A percentile compares a stretch with the other conserved stretches of the same genome.
These are phyloP conservation scores for Fusarium sp. DNA, from an alignment of 2,329 filamentous ascomycete species.

Conservation along the genomic window DNA sequence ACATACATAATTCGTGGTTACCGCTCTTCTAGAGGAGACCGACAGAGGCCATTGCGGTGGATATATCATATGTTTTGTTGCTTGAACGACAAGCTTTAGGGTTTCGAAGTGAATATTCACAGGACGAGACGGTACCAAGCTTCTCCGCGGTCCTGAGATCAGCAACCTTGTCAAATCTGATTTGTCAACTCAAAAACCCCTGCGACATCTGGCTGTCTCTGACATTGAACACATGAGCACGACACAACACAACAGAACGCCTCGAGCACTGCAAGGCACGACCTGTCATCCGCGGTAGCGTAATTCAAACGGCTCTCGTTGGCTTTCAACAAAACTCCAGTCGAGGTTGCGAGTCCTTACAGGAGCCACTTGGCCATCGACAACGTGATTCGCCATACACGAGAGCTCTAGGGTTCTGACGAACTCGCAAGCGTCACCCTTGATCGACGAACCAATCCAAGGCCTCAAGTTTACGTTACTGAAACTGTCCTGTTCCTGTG, in stretches of 20 bases:
- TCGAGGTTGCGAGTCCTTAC: conserved; percentile 14
- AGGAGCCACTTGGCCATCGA: conserved; percentile 28
- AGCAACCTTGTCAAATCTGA: conserved; percentile 35
- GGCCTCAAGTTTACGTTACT: conserved; percentile 47
- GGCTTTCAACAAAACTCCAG: conserved; percentile 19
- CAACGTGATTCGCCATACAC: conserved; percentile 41
- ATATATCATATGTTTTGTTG: conserved; percentile 6
- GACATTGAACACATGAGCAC: conserved; percentile 25
- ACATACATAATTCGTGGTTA: conserved; percentile 34
- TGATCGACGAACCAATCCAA: conserved; percentile 46
- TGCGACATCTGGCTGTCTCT: conserved; percentile 26
- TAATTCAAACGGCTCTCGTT: conserved; percentile 21
- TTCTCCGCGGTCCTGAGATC: conserved; percentile 44
- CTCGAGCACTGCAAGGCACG: conserved; percentile 46
- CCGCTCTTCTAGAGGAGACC: conserved; percentile 20
- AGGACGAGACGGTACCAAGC: conserved; percentile 19
- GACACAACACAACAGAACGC: conserved; percentile 30
- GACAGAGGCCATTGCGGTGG: neutral
- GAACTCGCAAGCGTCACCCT: conserved; percentile 34
- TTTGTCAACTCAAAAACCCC: conserved; percentile 30
- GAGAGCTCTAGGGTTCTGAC: conserved; percentile 30
- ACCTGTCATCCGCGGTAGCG: conserved; percentile 41
- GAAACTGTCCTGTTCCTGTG: conserved; percentile 35
- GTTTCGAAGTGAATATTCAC: conserved; percentile 3
- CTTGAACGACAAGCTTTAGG: conserved; percentile 3